Conservation (phyloP, 257 asterid species). For the Solanum verrucosum region DNA sequence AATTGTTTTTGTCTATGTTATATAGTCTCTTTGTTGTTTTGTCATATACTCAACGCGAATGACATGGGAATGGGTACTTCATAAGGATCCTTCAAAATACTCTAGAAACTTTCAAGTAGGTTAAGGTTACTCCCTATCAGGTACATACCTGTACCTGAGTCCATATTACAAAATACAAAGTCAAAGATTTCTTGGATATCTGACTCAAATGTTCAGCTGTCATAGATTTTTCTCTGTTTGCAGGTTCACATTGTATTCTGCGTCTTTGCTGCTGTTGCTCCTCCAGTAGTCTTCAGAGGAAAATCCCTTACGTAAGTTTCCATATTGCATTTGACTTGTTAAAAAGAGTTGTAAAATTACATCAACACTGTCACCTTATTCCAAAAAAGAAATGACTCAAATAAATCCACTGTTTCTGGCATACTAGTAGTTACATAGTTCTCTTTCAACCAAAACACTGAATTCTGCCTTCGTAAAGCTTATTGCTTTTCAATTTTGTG, state of each 20-base stretch:
- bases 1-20: neutral
- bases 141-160: neutral
- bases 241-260: constrained; percentile 92
- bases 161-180: neutral
- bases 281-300: constrained; percentile 91
- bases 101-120: neutral
- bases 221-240: constrained; percentile 11
- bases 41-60: neutral
- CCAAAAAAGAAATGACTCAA: neutral
- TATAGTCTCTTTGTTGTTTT: neutral
- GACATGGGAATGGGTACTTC: neutral
- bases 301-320: constrained; percentile 81
- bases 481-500: neutral
- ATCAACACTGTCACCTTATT: neutral
- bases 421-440: neutral
- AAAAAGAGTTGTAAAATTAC: neutral
- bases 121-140: neutral
- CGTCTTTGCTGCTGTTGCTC: constrained; percentile 94
- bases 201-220: neutral
- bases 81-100: neutral
- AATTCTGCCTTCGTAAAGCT: neutral
- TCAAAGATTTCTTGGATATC: neutral
- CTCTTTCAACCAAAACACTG: neutral
- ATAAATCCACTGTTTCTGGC: neutral
- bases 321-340: neutral